Evolutionary conservation across 2,329 filamentous ascomycete genomes (phyloP), one percentile per base, ranked within the genome.

Genomic region (Chaetomium sp.): DNA sequence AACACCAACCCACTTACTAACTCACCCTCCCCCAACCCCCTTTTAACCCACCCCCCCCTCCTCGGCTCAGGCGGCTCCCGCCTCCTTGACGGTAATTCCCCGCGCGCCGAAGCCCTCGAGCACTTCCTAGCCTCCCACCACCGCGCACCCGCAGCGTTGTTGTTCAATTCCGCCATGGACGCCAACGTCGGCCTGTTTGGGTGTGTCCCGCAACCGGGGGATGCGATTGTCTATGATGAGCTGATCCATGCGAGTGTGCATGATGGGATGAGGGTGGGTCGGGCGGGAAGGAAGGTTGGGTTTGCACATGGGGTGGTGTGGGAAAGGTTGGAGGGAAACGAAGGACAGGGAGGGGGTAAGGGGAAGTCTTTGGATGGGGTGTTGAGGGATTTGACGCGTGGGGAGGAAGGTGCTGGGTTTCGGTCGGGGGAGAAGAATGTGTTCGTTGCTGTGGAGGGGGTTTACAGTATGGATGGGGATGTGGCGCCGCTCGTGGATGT

Each of bases 391-490:
- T 60, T 80, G 2, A 60, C 70, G 2, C 46, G 68, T 0, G 70
- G 69, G 1, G 64, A 72, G 0, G 63, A 69, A 5, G 70, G 73
- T 12, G 57, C 54, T 0, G 52, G 53, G 47, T 52, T 81, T 0
- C 45, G 45, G 0, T 51, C 59, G 0, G 79, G 79, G 0, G 56
- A 65, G 1, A 66, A 66, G 0, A 84, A 81, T 59, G 76, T 89
- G 2, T 87, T 90, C 61, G 68, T 90, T n/a, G 82, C 81, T 0
- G 75, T 89, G 0, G 87, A 90, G 62, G 81, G 79, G 0, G 74
- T 90, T 0, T 92, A 94, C 68, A 91, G 87, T 67, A 94, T 94
- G 89, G 88, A 92, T 52, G 89, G 89, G 0, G 87, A 91, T 61
- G 71, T 89, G 14, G 81, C 81, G 0, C 86, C 85, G 0, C 71